Conservation (phyloP, 2,329 filamentous ascomycete genomes). For the Periconia digitata region DNA sequence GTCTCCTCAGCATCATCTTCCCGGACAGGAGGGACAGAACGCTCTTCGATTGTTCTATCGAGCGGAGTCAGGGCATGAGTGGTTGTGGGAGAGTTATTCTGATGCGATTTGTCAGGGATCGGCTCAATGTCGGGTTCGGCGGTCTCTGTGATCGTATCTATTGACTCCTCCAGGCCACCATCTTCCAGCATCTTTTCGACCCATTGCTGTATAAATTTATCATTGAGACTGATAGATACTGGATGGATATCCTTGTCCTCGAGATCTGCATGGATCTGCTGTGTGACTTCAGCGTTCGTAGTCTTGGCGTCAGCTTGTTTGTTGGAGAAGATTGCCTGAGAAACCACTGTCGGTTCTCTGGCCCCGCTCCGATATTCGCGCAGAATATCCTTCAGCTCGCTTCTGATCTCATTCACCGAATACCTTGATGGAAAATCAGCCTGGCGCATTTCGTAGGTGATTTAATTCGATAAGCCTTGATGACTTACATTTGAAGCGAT, state of each 20-base stretch:
- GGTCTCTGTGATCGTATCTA: background rate
- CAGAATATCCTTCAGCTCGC: background rate
- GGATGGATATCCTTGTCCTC: constrained; percentile 3
- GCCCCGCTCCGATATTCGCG: background rate
- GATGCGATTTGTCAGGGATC: too few species aligned
- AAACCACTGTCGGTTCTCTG: constrained; percentile 3
- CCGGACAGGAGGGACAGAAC: too few species aligned
- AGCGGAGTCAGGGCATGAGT: too few species aligned
- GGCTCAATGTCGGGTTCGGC: background rate
- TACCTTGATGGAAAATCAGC: background rate
- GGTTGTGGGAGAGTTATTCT: too few species aligned
- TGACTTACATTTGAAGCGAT: background rate
- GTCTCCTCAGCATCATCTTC: too few species aligned
- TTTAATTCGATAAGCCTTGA: too few species aligned
- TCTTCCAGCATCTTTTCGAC: background rate
- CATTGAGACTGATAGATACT: background rate
- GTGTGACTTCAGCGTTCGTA: background rate
- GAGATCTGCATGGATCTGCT: constrained; percentile 3
- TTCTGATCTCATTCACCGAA: background rate
- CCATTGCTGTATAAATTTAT: constrained; percentile 2
- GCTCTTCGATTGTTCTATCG: too few species aligned
- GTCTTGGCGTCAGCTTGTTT: background rate
- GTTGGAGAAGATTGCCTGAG: background rate
- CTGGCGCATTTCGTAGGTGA: background rate
- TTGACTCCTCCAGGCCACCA: background rate